Percentiles rank a stretch among this genome's conserved stretches.
Evolutionary conservation across 1,284 basidiomycete genomes (phyloP).

Genomic region (Fistulina hepatica): DNA sequence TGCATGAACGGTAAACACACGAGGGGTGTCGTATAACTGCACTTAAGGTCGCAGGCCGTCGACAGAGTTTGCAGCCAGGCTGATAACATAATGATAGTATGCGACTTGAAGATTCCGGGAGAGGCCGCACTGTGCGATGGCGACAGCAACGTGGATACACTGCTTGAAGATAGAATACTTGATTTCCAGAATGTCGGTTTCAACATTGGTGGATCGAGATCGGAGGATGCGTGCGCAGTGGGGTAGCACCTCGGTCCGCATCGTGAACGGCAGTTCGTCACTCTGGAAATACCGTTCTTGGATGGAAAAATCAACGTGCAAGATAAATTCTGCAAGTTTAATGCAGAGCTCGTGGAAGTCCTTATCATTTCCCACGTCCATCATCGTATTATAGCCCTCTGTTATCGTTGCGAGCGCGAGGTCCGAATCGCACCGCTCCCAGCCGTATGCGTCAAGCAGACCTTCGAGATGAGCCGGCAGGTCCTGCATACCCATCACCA

Average conservation of each 20-base stretch:
- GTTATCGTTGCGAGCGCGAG: slow-evolving; percentile 27
- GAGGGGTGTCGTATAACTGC: slow-evolving; percentile 36
- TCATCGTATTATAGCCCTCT: slow-evolving; percentile 44
- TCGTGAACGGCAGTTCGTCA: slow-evolving; percentile 42
- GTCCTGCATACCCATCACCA: slow-evolving; percentile 28
- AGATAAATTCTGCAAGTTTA: slow-evolving; percentile 36
- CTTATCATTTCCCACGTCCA: slow-evolving; percentile 31
- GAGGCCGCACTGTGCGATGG: slow-evolving; percentile 32
- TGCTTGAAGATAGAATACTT: slow-evolving; percentile 40
- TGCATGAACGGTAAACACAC: slow-evolving; percentile 42
- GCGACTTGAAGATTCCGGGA: slow-evolving; percentile 41
- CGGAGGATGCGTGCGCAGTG: slow-evolving; percentile 42
- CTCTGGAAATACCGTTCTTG: slow-evolving; percentile 40
- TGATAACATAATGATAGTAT: slow-evolving; percentile 48
- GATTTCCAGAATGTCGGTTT: slow-evolving; percentile 50
- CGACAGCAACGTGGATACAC: slow-evolving; percentile 33
- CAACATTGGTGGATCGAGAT: slow-evolving; percentile 32
- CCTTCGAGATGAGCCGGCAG: slow-evolving; percentile 36
- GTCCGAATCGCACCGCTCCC: slow-evolving; percentile 33
- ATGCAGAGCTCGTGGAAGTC: slow-evolving; percentile 42
- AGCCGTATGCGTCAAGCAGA: slow-evolving; percentile 38
- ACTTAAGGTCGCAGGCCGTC: slow-evolving; percentile 39
- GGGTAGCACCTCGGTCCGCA: slow-evolving; percentile 47
- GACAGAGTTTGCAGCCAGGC: slow-evolving; percentile 28
- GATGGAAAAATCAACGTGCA: slow-evolving; percentile 48